Base-by-base conservation (phyloP, 352 stramenopile genomes). In the Elongisporangium prolatum region DNA sequence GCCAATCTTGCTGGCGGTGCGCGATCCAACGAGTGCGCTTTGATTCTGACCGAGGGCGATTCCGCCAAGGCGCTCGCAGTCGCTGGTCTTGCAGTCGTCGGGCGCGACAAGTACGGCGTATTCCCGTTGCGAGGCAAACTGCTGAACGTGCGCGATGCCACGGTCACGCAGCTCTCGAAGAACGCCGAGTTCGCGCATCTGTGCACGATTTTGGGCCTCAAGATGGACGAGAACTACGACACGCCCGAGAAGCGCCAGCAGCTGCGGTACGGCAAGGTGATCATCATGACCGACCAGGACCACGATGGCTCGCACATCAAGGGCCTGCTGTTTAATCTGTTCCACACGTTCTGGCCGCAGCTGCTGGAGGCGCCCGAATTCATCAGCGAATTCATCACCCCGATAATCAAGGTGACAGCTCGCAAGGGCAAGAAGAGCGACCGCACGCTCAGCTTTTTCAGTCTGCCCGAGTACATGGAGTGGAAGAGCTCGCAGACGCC, bases 201-300 rank as follows among this genome's bases (percentile, higher is more conserved):
- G 44, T 95, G 97, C 52, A 97, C 96, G 55, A 99, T 99, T 59
- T 86, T 99, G 56, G 97, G 97, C 18, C 77, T 99, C 18, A 98
- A 98, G 56, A 98, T 98, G 78, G 93, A 95, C 25, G 88, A 91
- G 21, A 79, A 76, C 11, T 99, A 99, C 78, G 80, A 90, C 56
- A 92, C 82, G 54, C 84, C 88, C 24, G 93, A 98, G 53, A 97
- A 98, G 59, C 72, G 83, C 14, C 61, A 77, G 59, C 86, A 83
- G 24, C 79, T 99, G 47, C 92, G 98, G 20, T 99, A 99, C 65
- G 98, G 98, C n/a, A 96, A 97, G 60, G 77, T 99, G 37, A 96
- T 99, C 73, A 97, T 99, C 65, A 99, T 99, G 98, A 98, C 98
- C 7, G 98, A 99, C 85, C 98, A 99, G 82, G 98, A 99, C 77